phyloP scores from a whole-genome alignment of 495 filamentous ascomycete species.

The Filosporella fistucella region DNA sequence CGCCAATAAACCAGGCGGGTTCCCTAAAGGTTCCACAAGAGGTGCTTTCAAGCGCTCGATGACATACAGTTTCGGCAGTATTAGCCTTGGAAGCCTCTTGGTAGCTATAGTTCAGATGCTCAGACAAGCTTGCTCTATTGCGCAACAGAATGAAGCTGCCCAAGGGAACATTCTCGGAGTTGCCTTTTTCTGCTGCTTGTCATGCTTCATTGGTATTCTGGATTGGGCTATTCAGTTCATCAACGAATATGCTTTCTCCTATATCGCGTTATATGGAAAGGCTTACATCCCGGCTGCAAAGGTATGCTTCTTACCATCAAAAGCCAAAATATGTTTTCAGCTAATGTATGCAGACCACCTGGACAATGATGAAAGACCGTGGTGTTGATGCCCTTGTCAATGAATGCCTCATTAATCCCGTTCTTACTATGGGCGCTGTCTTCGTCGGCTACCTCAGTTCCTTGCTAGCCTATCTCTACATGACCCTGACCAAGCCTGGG shows the following conservation, averaged over 20 bases:
- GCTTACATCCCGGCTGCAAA: constrained; percentile 80
- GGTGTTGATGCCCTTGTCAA: constrained; percentile 87
- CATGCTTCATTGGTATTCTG: constrained; percentile 70
- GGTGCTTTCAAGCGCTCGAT: constrained; percentile 71
- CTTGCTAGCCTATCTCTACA: constrained; percentile 77
- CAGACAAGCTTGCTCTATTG: constrained; percentile 70
- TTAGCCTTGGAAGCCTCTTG: constrained; percentile 77
- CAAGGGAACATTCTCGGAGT: constrained; percentile 65
- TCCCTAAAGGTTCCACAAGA: constrained; percentile 71
- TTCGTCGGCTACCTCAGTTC: constrained; percentile 82
- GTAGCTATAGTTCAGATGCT: constrained; percentile 86
- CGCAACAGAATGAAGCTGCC: constrained; percentile 55
- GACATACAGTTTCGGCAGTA: constrained; percentile 89
- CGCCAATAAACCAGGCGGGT: constrained; percentile 50
- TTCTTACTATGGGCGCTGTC: constrained; percentile 80
- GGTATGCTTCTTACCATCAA: constrained; percentile 27
- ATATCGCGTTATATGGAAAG: constrained; percentile 90
- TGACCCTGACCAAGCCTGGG: constrained; percentile 68
- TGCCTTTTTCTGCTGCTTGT: constrained; percentile 66
- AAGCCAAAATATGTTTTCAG: no score
- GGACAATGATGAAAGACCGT: constrained; percentile 78
- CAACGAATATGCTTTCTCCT: constrained; percentile 82
- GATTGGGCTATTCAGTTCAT: constrained; percentile 81
- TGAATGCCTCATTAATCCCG: constrained; percentile 85
- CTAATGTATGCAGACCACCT: constrained; percentile 20